Evolutionary conservation across 2,329 filamentous ascomycete genomes (phyloP).

Genomic region (Pseudocercospora eumusae): DNA sequence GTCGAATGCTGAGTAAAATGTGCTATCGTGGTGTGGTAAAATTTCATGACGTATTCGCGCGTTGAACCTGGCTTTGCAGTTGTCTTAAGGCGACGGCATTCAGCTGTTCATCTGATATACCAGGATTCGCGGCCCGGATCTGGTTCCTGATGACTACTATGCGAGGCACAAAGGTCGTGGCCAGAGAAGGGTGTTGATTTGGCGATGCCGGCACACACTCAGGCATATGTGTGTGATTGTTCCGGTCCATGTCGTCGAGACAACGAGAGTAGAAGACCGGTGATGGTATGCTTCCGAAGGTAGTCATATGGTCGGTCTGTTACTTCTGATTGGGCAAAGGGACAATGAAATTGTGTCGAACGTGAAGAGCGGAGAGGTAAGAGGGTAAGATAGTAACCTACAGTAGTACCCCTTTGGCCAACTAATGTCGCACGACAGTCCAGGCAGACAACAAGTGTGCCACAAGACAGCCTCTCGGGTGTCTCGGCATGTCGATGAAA

Average conservation of each 20-base stretch:
- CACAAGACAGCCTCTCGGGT: background rate
- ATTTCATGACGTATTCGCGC: background rate
- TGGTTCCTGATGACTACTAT: background rate
- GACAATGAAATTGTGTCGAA: background rate
- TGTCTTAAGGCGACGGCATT: background rate
- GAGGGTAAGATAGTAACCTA: background rate
- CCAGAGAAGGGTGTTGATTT: background rate
- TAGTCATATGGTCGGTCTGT: background rate
- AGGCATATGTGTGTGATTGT: background rate
- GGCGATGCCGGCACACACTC: slow-evolving; percentile 2
- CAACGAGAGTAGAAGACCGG: background rate
- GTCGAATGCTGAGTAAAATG: too few relatives aligned
- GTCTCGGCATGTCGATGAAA: slow-evolving; percentile 4
- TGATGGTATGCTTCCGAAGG: background rate
- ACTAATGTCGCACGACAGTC: background rate
- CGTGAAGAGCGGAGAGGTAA: background rate
- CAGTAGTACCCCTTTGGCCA: background rate
- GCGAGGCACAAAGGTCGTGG: background rate
- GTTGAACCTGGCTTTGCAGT: background rate
- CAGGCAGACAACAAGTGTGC: background rate
- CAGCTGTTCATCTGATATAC: background rate
- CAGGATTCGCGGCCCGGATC: background rate
- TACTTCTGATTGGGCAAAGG: background rate
- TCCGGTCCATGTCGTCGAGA: background rate
- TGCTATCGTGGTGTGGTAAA: background rate